Base-by-base conservation (phyloP, 805 yeast genomes). In the Ogataea paradorogensis region DNA sequence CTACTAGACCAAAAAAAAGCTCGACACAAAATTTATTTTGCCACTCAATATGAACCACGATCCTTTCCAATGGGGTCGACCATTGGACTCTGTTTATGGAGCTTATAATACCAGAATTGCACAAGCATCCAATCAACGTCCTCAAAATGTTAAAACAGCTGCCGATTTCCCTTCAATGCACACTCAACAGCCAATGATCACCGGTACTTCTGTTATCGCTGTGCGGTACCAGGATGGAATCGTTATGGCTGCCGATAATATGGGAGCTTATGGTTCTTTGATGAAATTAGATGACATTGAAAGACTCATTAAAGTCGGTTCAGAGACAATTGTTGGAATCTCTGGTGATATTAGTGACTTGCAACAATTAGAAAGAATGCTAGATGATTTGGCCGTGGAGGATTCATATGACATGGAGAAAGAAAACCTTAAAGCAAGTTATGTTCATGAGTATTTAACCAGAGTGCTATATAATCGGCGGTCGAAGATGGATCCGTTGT, bases 31-130 rank as follows among this genome's bases (percentile, higher is more conserved):
- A 25, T 15, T 23, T 27, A 28, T 28, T 39, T 39, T 39, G 42
- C 42, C 42, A 39, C 42, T 39, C 38, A 39, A 39, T 27, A 93
- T 91, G 99, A 85, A 91, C 58, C 98, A 93, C 87, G 86, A 84
- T 72, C 98, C 96, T 48, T 80, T 73, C 55, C 73, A 74, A 53
- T 91, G 99, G 99, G 99, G 98, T 15, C 85, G 97, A 67, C 98
- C 98, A 43, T 72, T 83, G 27, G 80, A 84, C 59, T 78, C 76
- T 30, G 73, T 80, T 1, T 93, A 93, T 56, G 99, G 99, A 13
- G 61, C 69, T 7, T 93, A 90, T 68, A 85, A 84, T 61, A 72
- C 71, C 40, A 63, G 74, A 34, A 91, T 90, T 53, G 84, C 95
- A 34, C 66, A 80, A 47, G 89, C 89, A 1, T 49, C 50, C 21